phyloP scores from a whole-genome alignment of 2,329 filamentous ascomycete species.

The Monilinia laxa region DNA sequence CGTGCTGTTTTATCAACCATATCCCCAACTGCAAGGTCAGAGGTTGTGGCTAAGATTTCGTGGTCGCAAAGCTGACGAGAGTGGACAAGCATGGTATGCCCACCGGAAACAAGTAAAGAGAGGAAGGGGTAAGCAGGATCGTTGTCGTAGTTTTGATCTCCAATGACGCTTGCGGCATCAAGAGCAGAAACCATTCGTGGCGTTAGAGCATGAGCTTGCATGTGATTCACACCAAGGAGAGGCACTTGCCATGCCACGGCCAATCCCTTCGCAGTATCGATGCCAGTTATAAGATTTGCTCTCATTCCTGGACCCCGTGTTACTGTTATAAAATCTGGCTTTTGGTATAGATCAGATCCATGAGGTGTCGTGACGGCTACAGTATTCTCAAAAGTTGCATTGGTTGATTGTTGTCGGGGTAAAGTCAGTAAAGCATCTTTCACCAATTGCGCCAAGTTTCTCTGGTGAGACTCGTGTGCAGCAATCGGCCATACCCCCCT shows the following conservation, averaged over 20 bases:
- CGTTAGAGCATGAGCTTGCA: constrained; percentile 94
- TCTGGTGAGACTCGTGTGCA: constrained; percentile 73
- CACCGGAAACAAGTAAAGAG: constrained; percentile 85
- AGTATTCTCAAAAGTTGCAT: constrained; percentile 29
- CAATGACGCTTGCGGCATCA: not conserved
- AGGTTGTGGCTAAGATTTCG: constrained; percentile 67
- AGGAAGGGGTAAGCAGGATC: constrained; percentile 76
- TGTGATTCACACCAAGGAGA: constrained; percentile 86
- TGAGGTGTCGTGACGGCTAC: constrained; percentile 25
- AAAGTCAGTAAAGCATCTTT: constrained; percentile 60
- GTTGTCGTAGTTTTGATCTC: not conserved
- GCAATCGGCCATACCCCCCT: constrained; percentile 77
- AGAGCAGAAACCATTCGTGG: constrained; percentile 72
- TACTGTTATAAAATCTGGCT: constrained; percentile 82
- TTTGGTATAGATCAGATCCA: constrained; percentile 41
- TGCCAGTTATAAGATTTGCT: constrained; percentile 71
- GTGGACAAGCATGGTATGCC: constrained; percentile 83
- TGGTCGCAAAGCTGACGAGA: constrained; percentile 69
- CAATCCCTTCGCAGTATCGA: constrained; percentile 85
- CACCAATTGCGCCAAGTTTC: constrained; percentile 67
- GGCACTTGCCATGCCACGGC: constrained; percentile 81
- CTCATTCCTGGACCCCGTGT: constrained; percentile 91
- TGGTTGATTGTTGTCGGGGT: constrained; percentile 29
- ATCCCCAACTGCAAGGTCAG: constrained; percentile 87
- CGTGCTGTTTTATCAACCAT: constrained; percentile 85